phyloP scores from a whole-genome alignment of 768 basidiomycete genomes.

The Collybia mongolica region DNA sequence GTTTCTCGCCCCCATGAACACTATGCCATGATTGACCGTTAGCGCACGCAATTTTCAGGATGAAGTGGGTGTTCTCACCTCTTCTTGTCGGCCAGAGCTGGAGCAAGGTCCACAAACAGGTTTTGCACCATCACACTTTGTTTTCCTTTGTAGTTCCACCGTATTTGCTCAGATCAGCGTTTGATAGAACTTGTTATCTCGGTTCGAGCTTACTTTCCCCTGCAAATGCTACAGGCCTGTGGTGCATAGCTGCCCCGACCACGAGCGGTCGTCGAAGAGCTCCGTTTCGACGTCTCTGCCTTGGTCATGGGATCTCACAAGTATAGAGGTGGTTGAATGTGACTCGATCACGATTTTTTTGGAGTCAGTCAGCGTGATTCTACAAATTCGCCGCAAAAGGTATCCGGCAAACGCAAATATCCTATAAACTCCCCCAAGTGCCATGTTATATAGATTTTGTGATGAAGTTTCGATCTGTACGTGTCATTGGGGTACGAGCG shows the following conservation, averaged over 20 bases:
- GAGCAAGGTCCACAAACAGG: constrained; percentile 43
- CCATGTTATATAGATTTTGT: too few species aligned
- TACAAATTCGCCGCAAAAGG: too few species aligned
- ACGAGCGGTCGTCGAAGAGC: constrained; percentile 21
- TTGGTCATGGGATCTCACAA: constrained; percentile 7
- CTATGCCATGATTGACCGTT: constrained; percentile 17
- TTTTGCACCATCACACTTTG: constrained; percentile 44
- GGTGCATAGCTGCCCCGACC: constrained; percentile 35
- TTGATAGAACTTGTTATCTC: not conserved
- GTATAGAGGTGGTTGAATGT: too few species aligned
- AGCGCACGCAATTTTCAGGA: not conserved
- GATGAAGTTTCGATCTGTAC: too few species aligned
- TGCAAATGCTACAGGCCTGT: constrained; percentile 37
- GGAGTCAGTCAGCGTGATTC: too few species aligned
- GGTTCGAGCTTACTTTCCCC: constrained; percentile 33
- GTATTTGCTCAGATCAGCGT: not conserved
- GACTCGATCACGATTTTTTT: too few species aligned
- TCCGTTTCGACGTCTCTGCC: constrained; percentile 20
- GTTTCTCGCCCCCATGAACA: constrained; percentile 44
- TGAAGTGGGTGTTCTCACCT: constrained; percentile 22
- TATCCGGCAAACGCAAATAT: too few species aligned
- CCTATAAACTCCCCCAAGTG: too few species aligned
- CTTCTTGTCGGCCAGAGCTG: constrained; percentile 32
- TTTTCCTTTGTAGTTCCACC: constrained; percentile 31
- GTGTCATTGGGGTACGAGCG: too few species aligned